Evolutionary conservation across 2,329 filamentous ascomycete genomes (phyloP).

Genomic region (Penicillium sp.): DNA sequence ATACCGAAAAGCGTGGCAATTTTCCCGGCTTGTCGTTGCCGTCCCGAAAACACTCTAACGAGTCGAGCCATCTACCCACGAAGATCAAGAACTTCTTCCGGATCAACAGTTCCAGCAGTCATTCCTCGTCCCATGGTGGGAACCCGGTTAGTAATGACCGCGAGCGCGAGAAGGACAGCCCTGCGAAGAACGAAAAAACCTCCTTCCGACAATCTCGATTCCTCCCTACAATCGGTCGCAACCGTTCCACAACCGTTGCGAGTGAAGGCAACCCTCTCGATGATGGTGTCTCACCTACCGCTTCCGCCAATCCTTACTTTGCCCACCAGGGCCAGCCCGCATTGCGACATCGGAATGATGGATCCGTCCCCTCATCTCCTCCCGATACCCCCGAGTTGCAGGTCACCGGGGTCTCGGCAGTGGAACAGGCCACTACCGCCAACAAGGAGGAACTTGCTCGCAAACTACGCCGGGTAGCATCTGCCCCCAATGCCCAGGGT

Average conservation of each 20-base stretch:
- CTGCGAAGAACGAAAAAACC: slow-evolving; percentile 67
- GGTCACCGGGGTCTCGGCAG: slow-evolving; percentile 70
- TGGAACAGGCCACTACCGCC: slow-evolving; percentile 72
- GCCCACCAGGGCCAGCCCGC: slow-evolving; percentile 93
- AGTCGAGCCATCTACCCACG: slow-evolving; percentile 61
- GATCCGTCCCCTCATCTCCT: slow-evolving; percentile 88
- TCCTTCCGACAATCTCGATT: slow-evolving; percentile 85
- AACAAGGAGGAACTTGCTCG: slow-evolving; percentile 94
- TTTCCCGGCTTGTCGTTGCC: slow-evolving; percentile 54
- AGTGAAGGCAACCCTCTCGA: slow-evolving; percentile 92
- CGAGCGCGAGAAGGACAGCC: slow-evolving; percentile 48
- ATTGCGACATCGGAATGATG: slow-evolving; percentile 91
- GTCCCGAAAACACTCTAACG: slow-evolving; percentile 52
- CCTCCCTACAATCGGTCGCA: slow-evolving; percentile 83
- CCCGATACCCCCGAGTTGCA: slow-evolving; percentile 85
- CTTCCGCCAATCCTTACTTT: slow-evolving; percentile 96
- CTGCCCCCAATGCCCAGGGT: slow-evolving; percentile 94
- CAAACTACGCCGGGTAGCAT: slow-evolving; percentile 91
- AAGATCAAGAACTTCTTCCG: slow-evolving; percentile 74
- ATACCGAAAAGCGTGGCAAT: slow-evolving; percentile 54
- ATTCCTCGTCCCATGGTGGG: slow-evolving; percentile 46
- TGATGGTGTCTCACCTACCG: slow-evolving; percentile 87
- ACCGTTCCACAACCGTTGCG: slow-evolving; percentile 86
- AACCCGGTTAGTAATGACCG: slow-evolving; percentile 34
- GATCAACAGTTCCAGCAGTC: slow-evolving; percentile 63